Evolutionary conservation across 2,329 filamentous ascomycete species (phyloP), one percentile per base, ranked within the genome.

Genomic region (Phialophora tarda): DNA sequence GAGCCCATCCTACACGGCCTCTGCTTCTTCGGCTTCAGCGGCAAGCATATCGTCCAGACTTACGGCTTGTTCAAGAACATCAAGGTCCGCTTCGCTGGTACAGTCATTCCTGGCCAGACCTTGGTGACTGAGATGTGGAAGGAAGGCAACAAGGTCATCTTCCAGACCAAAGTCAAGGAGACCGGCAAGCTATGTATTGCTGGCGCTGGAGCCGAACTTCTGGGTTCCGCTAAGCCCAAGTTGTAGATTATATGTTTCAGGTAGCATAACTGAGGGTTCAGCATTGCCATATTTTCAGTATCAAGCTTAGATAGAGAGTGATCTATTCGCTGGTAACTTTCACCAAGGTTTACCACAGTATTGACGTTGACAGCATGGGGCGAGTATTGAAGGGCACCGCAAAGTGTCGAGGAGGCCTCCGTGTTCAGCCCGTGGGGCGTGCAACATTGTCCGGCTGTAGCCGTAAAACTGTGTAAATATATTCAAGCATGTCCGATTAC

Each of bases 1-100:
- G 87, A 84, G 30, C 95, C 95, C 12, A 99, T 99, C 77, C 84
- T 99, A 62, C 95, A 99, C 82, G 95, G 95, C n/a, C 87, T 99
- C 44, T 97, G 93, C 86, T 95, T 89, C 78, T 51, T 99, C 75
- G 95, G 95, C 73, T 88, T 98, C 71, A 89, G 91, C 17, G 92
- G 90, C 71, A 97, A 97, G 85, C 93, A 94, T 67, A 88, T 99
- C 47, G 90, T 93, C 77, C 86, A 92, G 80, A 89, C 84, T 70
- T 98, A 89, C 75, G 95, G 95, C 3, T 81, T 86, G 55, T 93
- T 91, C 82, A 92, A 91, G 84, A 96, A 93, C 82, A 89, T 97
- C 82, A 97, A 97, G 85, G 93, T 96, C 26, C 85, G 93, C 70
- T 97, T 97, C 77, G 92, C 92, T 1, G 92, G 93, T 63, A 88